Percentiles rank a stretch among this genome's conserved stretches.
These are phyloP conservation scores for Pseudohyphozyma bogoriensis DNA, from an alignment of 768 basidiomycete species.

Conservation along the genomic window DNA sequence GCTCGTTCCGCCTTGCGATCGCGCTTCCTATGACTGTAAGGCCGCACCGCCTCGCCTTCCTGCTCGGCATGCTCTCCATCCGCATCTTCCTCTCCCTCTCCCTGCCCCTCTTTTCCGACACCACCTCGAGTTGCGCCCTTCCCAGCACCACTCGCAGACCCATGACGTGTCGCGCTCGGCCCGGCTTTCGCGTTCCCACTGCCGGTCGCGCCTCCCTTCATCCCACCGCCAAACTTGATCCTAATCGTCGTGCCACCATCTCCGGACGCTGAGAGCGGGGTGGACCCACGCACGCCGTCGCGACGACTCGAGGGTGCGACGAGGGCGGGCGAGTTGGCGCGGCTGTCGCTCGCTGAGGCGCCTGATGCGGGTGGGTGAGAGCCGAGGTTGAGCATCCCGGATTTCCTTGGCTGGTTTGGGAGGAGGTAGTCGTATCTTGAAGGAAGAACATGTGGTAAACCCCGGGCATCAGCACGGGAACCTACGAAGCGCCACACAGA, in stretches of 20 bases:
- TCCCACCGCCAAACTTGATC: slow-evolving; percentile 18
- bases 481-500: neutral
- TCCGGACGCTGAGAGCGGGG: slow-evolving; percentile 11
- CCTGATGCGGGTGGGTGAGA: neutral
- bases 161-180: neutral
- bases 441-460: too few relatives aligned
- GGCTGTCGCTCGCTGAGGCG: neutral
- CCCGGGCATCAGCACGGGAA: neutral
- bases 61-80: neutral
- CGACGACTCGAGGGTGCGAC: neutral
- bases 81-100: neutral
- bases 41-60: neutral
- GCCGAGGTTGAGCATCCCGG: slow-evolving; percentile 20
- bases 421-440: slow-evolving; percentile 21
- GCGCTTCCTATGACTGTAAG: neutral
- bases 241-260: slow-evolving; percentile 9
- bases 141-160: neutral
- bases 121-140: too few relatives aligned
- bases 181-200: neutral
- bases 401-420: slow-evolving; percentile 29
- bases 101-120: neutral
- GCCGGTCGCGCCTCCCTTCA: too few relatives aligned
- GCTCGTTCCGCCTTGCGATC: slow-evolving; percentile 6
- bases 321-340: neutral
- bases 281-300: neutral